Evolutionary conservation across 2,329 filamentous ascomycete species (phyloP).

Genomic region (Whalleya microplaca): DNA sequence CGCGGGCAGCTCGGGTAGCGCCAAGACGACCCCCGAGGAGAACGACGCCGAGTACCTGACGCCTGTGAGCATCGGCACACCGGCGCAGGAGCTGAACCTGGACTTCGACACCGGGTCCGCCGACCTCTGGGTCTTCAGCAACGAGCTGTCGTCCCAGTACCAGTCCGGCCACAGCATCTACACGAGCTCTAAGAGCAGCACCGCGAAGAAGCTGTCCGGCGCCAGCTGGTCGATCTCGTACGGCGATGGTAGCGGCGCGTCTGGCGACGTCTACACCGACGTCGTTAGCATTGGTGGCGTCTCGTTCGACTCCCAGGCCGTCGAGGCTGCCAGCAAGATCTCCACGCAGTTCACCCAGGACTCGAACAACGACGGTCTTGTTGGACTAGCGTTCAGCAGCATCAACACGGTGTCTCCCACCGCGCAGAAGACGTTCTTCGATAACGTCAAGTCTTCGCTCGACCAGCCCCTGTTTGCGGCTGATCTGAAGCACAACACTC

Average conservation of each 20-base stretch:
- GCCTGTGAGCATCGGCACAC: constrained; percentile 25
- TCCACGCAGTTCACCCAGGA: constrained; percentile 29
- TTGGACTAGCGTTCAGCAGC: constrained; percentile 29
- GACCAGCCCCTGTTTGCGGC: constrained; percentile 29
- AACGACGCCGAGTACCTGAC: constrained; percentile 22
- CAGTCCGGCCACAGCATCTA: constrained; percentile 22
- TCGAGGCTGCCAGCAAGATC: constrained; percentile 26
- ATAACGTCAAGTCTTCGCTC: constrained; percentile 25
- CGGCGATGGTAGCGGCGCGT: constrained; percentile 29
- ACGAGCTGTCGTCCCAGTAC: constrained; percentile 7
- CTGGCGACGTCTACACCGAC: constrained; percentile 35
- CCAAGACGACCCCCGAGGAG: constrained; percentile 14
- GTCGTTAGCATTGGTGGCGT: constrained; percentile 26
- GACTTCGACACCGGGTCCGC: constrained; percentile 29
- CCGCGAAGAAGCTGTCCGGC: constrained; percentile 17
- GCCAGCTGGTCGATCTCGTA: constrained; percentile 26
- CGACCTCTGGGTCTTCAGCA: constrained; percentile 29
- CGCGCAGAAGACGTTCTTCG: constrained; percentile 29
- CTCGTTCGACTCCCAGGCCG: constrained; percentile 18
- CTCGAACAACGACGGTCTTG: constrained; percentile 24
- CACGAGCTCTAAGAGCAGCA: constrained; percentile 14
- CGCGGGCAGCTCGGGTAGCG: constrained; percentile 23
- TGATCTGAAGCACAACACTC: constrained; percentile 26
- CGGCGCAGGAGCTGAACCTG: constrained; percentile 23
- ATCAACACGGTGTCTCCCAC: constrained; percentile 23